Percentiles rank a stretch among this genome's conserved stretches.
Conservation (phyloP, 495 filamentous ascomycete genomes). For the Hamigera avellanea region DNA sequence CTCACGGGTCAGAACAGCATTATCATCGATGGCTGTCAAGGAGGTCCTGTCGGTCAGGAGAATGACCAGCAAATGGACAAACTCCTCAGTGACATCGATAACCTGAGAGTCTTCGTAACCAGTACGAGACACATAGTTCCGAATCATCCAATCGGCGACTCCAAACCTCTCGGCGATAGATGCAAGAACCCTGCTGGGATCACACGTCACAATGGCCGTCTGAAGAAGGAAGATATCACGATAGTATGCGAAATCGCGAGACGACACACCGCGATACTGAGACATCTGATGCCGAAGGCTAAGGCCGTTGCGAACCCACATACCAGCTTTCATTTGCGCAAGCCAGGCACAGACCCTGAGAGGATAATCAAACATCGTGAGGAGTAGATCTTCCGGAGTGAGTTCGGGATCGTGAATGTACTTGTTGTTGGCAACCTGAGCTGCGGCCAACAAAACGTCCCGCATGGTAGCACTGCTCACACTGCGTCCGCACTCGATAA, state of each 20-base stretch:
- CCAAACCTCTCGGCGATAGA: slow-evolving; percentile 86
- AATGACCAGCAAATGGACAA: slow-evolving; percentile 86
- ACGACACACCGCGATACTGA: slow-evolving; percentile 76
- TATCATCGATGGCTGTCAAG: slow-evolving; percentile 59
- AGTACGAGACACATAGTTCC: slow-evolving; percentile 55
- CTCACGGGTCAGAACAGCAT: slow-evolving; percentile 49
- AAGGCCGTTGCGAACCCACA: slow-evolving; percentile 98
- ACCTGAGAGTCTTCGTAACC: slow-evolving; percentile 76
- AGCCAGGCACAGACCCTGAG: slow-evolving; percentile 91
- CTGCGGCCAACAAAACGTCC: slow-evolving; percentile 46
- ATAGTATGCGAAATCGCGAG: slow-evolving; percentile 84
- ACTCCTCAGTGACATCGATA: slow-evolving; percentile 88
- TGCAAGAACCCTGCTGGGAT: slow-evolving; percentile 74
- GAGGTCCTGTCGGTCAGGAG: slow-evolving; percentile 78
- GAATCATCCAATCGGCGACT: slow-evolving; percentile 80
- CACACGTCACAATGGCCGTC: slow-evolving; percentile 75
- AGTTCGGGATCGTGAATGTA: slow-evolving; percentile 15
- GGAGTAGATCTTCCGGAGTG: slow-evolving; percentile 61
- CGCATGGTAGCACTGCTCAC: slow-evolving; percentile 56
- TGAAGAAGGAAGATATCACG: slow-evolving; percentile 93
- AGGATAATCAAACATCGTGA: slow-evolving; percentile 86
- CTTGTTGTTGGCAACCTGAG: slow-evolving; percentile 27
- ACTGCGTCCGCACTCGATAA: slow-evolving; percentile 77
- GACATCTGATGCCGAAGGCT: slow-evolving; percentile 90
- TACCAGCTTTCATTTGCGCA: slow-evolving; percentile 91